phyloP scores from a whole-genome alignment of 2,329 filamentous ascomycete species.

The Metarhizium rileyi region DNA sequence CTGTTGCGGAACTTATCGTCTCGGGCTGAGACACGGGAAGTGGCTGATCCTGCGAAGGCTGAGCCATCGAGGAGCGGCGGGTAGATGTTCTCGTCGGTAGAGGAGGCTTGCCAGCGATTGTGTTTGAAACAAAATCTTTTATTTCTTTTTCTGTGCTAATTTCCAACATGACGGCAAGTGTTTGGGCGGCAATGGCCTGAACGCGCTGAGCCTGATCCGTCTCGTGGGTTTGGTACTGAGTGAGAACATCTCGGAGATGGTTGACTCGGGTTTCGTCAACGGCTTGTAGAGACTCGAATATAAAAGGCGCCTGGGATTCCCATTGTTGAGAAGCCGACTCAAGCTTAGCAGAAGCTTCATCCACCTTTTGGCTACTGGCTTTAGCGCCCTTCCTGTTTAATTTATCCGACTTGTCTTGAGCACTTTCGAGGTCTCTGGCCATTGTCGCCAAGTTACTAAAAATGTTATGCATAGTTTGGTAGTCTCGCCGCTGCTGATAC shows the following conservation, averaged over 20 bases:
- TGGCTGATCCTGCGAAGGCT: slow-evolving; percentile 9
- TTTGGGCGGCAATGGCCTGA: slow-evolving; percentile 65
- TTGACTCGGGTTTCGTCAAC: slow-evolving; percentile 85
- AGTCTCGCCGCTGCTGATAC: slow-evolving; percentile 66
- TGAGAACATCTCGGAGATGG: slow-evolving; percentile 80
- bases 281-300: slow-evolving; percentile 87
- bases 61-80: slow-evolving; percentile 27
- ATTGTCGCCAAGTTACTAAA: slow-evolving; percentile 70
- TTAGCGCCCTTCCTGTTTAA: slow-evolving; percentile 69
- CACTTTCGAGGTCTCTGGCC: slow-evolving; percentile 75
- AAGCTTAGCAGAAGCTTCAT: slow-evolving; percentile 60
- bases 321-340: slow-evolving; percentile 77
- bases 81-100: slow-evolving; percentile 30
- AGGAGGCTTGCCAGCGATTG: slow-evolving; percentile 29
- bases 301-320: slow-evolving; percentile 89
- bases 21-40: neutral
- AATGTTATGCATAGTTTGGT: slow-evolving; percentile 71
- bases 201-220: slow-evolving; percentile 74
- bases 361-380: slow-evolving; percentile 67
- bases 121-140: slow-evolving; percentile 50
- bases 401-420: slow-evolving; percentile 80
- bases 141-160: slow-evolving; percentile 84
- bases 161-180: slow-evolving; percentile 74
- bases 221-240: slow-evolving; percentile 88
- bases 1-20: neutral